Evolutionary conservation across 352 stramenopile genomes (phyloP), one percentile per base, ranked within the genome.

Genomic region (Elongisporangium anandrum): DNA sequence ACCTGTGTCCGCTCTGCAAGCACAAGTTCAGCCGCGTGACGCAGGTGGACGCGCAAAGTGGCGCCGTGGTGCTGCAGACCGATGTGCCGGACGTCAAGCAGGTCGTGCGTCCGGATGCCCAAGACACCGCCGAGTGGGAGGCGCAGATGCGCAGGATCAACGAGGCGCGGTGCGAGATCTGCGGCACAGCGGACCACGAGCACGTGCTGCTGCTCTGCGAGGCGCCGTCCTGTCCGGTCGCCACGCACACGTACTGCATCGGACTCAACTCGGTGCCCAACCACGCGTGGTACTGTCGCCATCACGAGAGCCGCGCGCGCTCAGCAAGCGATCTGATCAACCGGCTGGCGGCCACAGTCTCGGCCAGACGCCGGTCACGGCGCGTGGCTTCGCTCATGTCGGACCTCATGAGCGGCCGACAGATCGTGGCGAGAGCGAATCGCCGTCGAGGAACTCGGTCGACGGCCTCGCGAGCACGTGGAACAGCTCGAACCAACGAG

Each of bases 1-100:
- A 95, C 56, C 59, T 92, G 17, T 95, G 85, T 68, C 85, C 85
- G 54, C 65, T 95, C 1, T 95, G 85, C 66, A 92, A 92, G 70
- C 70, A 65, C 54, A 76, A 85, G 55, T 95, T 95, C 59, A 70
- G 77, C n/a, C 7, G 54, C 0, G 68, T 95, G 47, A 75, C 73
- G 7, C 70, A 69, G 17, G 62, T 73, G 17, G 70, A 90, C 34
- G 68, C 56, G 0, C 24, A 34, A 34, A 21, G 63, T 2, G 85
- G 84, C 20, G 19, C 29, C 9, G 57, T 78, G 19, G 62, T 79
- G 48, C 72, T 81, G 45, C 61, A 55, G 6, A 63, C 87, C 41
- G 20, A 45, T 0, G 64, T 95, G 13, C 26, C 49, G 2, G 73
- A 95, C 61, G 48, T 59, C 13, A 92, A 82, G 59, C 85, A 95